Percentiles rank a stretch among this genome's conserved stretches.
These are phyloP conservation scores for Neospora caninum DNA, from an alignment of 169 alveolate species.

Conservation along the genomic window DNA sequence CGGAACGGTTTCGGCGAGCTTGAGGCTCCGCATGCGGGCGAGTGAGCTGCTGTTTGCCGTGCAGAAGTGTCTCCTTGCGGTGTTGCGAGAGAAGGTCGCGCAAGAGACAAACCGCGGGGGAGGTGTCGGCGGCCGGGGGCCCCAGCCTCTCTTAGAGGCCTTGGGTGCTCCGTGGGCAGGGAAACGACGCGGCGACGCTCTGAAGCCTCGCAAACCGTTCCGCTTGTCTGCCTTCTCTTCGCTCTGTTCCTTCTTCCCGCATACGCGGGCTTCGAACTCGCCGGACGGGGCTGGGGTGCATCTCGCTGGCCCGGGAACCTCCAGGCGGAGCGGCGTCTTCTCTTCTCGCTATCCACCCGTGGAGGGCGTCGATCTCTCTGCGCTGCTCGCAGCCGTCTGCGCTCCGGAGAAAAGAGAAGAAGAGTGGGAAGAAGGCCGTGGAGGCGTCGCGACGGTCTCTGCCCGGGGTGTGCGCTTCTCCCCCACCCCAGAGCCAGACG, in stretches of 20 bases:
- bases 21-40: neutral
- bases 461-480: neutral
- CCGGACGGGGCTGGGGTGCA: neutral
- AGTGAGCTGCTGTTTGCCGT: neutral
- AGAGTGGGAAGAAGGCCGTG: neutral
- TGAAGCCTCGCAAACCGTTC: neutral
- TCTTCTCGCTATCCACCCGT: neutral
- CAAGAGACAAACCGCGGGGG: neutral
- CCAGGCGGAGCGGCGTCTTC: neutral
- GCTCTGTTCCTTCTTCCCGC: neutral
- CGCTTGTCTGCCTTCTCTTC: neutral
- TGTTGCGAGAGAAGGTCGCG: neutral
- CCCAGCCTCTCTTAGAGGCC: no score
- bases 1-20: neutral
- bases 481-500: neutral
- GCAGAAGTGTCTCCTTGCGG: neutral
- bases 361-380: neutral
- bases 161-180: no score
- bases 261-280: neutral
- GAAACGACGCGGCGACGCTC: neutral
- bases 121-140: neutral
- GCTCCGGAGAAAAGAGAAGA: neutral
- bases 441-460: neutral
- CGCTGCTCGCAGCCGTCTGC: neutral
- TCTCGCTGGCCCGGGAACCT: conserved; percentile 3